Evolutionary conservation across 1,284 basidiomycete genomes (phyloP).

Genomic region (Microbotryum lychnidis-dioicae): DNA sequence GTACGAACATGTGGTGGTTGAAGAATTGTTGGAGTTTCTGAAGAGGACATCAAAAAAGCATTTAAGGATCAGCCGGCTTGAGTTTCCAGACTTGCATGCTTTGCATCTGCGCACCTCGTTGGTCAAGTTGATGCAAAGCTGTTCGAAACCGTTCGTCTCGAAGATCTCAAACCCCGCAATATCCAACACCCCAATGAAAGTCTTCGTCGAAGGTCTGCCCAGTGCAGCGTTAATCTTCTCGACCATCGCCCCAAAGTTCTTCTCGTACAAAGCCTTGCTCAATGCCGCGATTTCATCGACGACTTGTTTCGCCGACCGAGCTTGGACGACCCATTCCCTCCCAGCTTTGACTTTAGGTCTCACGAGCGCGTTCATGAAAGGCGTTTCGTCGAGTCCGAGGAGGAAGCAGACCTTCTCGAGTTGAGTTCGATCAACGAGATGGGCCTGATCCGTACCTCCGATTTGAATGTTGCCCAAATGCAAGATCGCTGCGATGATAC

Average conservation of each 20-base stretch:
- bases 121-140: conserved; percentile 97
- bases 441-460: conserved; percentile 64
- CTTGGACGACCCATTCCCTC: conserved; percentile 92
- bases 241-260: conserved; percentile 86
- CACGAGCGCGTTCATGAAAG: conserved; percentile 80
- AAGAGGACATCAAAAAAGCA: no score
- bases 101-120: conserved; percentile 53
- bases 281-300: conserved; percentile 84
- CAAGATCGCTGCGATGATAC: conserved; percentile 84
- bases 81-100: no score
- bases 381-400: conserved; percentile 71
- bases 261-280: conserved; percentile 96
- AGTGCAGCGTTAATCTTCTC: conserved; percentile 91
- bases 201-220: conserved; percentile 84
- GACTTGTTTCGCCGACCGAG: conserved; percentile 84
- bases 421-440: conserved; percentile 48
- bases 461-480: conserved; percentile 93
- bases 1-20: conserved; percentile 99
- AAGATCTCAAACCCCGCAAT: conserved; percentile 98
- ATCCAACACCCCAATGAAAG: conserved; percentile 97
- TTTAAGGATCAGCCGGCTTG: no score
- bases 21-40: conserved; percentile 88
- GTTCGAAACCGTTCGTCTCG: conserved; percentile 67
- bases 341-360: conserved; percentile 87
- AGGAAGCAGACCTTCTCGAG: conserved; percentile 83